Conservation (phyloP, 257 asterid genomes). For the Petunia axillaris region DNA sequence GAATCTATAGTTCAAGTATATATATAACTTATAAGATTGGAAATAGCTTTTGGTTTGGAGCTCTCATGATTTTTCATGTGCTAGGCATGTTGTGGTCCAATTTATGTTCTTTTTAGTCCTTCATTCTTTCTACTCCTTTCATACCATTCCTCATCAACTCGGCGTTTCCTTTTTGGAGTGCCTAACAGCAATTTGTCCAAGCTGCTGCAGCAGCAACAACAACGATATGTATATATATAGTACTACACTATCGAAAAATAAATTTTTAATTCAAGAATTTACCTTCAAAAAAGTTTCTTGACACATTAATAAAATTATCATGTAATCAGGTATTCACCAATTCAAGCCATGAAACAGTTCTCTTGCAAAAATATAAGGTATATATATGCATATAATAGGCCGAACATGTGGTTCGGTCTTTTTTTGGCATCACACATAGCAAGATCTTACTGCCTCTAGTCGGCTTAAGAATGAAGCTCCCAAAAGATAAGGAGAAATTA, state of each 20-base stretch:
- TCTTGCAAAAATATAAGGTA: no score
- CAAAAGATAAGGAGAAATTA: no score
- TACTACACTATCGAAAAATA: neutral
- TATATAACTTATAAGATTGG: slow-evolving; percentile 19
- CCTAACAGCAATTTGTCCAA: neutral
- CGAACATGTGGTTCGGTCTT: no score
- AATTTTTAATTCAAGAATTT: neutral
- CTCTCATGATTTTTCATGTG: slow-evolving; percentile 46
- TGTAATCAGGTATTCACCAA: no score
- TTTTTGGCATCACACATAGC: no score
- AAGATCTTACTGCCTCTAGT: no score
- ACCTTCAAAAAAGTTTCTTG: neutral
- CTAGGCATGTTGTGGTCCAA: slow-evolving; percentile 43
- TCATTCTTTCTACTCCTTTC: slow-evolving; percentile 13
- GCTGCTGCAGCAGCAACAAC: neutral
- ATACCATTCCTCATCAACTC: neutral
- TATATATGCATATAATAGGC: no score
- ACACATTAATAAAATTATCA: no score
- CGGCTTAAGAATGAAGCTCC: no score
- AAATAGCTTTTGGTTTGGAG: slow-evolving; percentile 29
- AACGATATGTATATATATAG: neutral
- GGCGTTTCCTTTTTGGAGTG: neutral
- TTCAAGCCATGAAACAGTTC: no score
- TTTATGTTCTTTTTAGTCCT: neutral
- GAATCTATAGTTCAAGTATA: neutral